These are phyloP conservation scores for Lunasporangiospora selenospora DNA, from an alignment of 192 early-diverging fungal genomes.

Conservation along the genomic window DNA sequence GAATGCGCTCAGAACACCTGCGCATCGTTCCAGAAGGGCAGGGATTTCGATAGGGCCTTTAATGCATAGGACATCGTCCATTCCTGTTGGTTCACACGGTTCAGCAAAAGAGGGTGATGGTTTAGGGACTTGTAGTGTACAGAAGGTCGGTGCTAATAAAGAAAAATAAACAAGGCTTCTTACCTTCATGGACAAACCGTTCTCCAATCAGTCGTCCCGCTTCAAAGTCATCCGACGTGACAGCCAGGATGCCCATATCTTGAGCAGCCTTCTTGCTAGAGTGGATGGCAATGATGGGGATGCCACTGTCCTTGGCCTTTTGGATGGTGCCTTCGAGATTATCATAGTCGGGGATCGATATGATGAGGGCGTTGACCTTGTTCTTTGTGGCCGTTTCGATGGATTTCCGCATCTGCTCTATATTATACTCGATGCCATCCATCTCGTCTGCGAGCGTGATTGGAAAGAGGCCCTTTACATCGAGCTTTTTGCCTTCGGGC, in stretches of 20 bases:
- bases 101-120: no score
- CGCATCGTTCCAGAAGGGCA: slow-evolving; percentile 28
- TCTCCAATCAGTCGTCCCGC: slow-evolving; percentile 29
- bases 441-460: slow-evolving; percentile 11
- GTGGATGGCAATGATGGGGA: slow-evolving; percentile 38
- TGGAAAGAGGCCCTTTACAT: slow-evolving; percentile 10
- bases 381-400: slow-evolving; percentile 18
- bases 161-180: no score
- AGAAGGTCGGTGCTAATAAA: no score
- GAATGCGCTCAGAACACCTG: slow-evolving; percentile 27
- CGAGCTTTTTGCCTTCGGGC: slow-evolving; percentile 3
- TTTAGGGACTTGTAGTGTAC: no score
- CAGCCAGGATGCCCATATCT: slow-evolving; percentile 22
- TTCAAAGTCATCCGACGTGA: slow-evolving; percentile 38
- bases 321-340: slow-evolving; percentile 15
- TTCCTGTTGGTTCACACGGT: no score
- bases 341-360: slow-evolving; percentile 36
- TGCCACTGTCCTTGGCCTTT: slow-evolving; percentile 8
- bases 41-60: slow-evolving; percentile 7
- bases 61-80: slow-evolving; percentile 45
- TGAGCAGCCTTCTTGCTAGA: slow-evolving; percentile 29
- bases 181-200: slow-evolving; percentile 10
- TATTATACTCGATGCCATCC: slow-evolving; percentile 13
- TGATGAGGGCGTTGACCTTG: slow-evolving; percentile 25
- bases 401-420: slow-evolving; percentile 6